A percentile compares a stretch with the other conserved stretches of the same genome.
Evolutionary conservation across 2,329 filamentous ascomycete species (phyloP).

Genomic region (Fulvia fulva): DNA sequence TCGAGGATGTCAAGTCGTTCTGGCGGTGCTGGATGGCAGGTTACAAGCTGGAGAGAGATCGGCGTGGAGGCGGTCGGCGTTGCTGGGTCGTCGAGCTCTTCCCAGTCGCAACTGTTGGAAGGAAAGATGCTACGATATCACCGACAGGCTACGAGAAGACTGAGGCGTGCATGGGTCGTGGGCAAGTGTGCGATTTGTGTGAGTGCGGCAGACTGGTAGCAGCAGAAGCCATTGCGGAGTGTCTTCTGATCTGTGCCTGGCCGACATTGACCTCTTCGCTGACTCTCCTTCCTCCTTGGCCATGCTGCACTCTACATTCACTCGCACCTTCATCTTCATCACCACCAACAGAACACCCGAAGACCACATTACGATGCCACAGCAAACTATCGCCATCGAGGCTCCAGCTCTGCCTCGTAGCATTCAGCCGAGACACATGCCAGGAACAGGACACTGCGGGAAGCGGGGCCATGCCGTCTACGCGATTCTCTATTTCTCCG

Average conservation of each 20-base stretch:
- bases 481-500: not conserved
- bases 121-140: too few species aligned
- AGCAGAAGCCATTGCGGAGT: not conserved
- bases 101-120: too few species aligned
- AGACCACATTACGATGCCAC: not conserved
- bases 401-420: not conserved
- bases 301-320: not conserved
- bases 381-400: not conserved
- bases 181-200: not conserved
- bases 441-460: not conserved
- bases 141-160: not conserved
- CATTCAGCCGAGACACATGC: not conserved
- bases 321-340: not conserved
- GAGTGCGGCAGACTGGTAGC: not conserved
- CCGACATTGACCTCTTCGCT: not conserved
- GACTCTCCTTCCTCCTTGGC: not conserved
- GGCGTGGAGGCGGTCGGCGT: not conserved
- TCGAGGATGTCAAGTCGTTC: not conserved
- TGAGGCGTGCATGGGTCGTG: not conserved
- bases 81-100: not conserved
- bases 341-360: not conserved
- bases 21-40: not conserved
- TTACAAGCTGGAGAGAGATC: conserved; percentile 1
- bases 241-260: not conserved
- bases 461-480: not conserved